Percentiles rank a stretch among this genome's conserved stretches.
phyloP scores from a whole-genome alignment of 1,139 yeast genomes.

The Nadsonia starkeyi-henricii region DNA sequence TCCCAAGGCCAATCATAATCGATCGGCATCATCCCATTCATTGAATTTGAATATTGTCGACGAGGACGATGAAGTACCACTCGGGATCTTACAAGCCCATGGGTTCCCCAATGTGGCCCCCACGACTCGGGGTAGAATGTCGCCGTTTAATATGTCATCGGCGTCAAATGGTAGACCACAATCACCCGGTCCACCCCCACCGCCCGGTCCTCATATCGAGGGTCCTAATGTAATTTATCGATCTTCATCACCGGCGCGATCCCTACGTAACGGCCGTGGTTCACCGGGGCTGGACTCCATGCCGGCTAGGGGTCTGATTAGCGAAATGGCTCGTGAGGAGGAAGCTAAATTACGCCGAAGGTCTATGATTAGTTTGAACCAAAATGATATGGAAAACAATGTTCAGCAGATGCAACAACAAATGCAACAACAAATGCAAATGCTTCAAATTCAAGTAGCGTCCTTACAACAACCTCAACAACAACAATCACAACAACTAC shows the following conservation, averaged over 20 bases:
- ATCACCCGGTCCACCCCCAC: neutral
- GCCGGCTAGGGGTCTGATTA: slow-evolving; percentile 24
- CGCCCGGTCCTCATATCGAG: neutral
- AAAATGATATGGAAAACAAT: slow-evolving; percentile 12
- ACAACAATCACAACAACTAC: neutral
- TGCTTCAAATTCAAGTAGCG: slow-evolving; percentile 13
- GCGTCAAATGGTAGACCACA: neutral
- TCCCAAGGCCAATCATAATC: slow-evolving; percentile 7
- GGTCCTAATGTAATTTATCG: neutral
- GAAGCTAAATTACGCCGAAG: slow-evolving; percentile 24
- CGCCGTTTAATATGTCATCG: neutral
- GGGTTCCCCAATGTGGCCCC: slow-evolving; percentile 21
- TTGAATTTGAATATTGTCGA: slow-evolving; percentile 15
- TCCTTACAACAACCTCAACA: neutral
- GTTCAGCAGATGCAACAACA: slow-evolving; percentile 20
- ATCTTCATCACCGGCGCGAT: neutral
- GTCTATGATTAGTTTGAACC: neutral
- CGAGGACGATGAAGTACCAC: slow-evolving; percentile 28
- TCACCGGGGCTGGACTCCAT: slow-evolving; percentile 6
- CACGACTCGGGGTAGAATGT: neutral
- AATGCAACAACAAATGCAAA: slow-evolving; percentile 24
- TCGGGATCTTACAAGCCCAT: slow-evolving; percentile 28
- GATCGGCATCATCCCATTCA: neutral
- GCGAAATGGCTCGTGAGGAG: slow-evolving; percentile 29
- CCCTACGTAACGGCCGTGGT: slow-evolving; percentile 7